Evolutionary conservation across 345 rosid genomes (phyloP).

Genomic region (Rhodomyrtus tomentosa): DNA sequence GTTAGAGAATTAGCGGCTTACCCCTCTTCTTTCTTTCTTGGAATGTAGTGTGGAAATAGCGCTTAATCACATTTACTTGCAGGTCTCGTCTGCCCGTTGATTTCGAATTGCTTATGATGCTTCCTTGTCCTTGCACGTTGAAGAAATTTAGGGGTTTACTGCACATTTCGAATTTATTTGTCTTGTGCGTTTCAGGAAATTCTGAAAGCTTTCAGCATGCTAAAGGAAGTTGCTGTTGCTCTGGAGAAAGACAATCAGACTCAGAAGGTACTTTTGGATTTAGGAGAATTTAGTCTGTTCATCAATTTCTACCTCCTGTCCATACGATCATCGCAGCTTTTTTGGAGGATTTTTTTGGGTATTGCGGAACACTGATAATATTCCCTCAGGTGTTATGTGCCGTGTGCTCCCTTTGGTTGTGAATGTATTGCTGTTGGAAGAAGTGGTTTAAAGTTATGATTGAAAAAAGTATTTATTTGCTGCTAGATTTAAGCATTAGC

Average conservation of each 20-base stretch:
- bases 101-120: neutral
- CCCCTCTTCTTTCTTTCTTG: neutral
- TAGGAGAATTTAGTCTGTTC: neutral
- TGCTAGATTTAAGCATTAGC: neutral
- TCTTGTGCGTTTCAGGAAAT: conserved; percentile 41
- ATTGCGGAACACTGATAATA: neutral
- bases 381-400: neutral
- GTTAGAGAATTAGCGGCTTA: neutral
- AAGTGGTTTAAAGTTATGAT: neutral
- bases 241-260: conserved; percentile 59
- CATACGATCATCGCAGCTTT: neutral
- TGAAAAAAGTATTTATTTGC: neutral
- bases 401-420: neutral
- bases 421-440: neutral
- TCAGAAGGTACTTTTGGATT: conserved; percentile 34
- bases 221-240: conserved; percentile 69
- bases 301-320: neutral
- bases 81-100: neutral
- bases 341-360: neutral
- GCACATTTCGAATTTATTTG: neutral
- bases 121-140: neutral
- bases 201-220: conserved; percentile 40
- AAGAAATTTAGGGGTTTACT: neutral
- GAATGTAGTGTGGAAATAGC: neutral
- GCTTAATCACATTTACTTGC: neutral